These are phyloP conservation scores for Escovopsis sp. DNA, from an alignment of 2,329 filamentous ascomycete species.

Conservation along the genomic window DNA sequence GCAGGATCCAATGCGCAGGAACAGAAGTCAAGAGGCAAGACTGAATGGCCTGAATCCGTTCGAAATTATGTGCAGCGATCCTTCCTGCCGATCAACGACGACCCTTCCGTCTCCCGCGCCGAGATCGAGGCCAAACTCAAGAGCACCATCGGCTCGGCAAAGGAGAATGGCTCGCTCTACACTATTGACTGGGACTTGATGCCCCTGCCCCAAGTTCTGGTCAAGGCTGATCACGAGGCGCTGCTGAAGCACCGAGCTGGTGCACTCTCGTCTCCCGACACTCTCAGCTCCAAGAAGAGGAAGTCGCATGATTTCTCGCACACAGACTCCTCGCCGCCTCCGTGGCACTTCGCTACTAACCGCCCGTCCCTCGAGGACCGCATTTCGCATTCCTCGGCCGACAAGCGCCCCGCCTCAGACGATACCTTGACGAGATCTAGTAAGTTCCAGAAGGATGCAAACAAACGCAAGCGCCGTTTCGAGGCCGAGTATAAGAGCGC, in stretches of 20 bases:
- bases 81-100: slow-evolving; percentile 60
- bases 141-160: slow-evolving; percentile 68
- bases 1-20: slow-evolving; percentile 16
- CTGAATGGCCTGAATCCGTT: slow-evolving; percentile 70
- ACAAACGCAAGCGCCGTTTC: slow-evolving; percentile 82
- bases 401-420: slow-evolving; percentile 29
- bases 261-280: slow-evolving; percentile 10
- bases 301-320: slow-evolving; percentile 57
- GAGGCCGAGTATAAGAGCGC: slow-evolving; percentile 48
- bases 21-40: slow-evolving; percentile 38
- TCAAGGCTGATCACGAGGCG: slow-evolving; percentile 52
- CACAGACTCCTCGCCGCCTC: slow-evolving; percentile 39
- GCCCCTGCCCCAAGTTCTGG: slow-evolving; percentile 72
- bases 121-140: slow-evolving; percentile 81
- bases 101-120: slow-evolving; percentile 42
- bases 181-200: slow-evolving; percentile 69
- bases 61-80: slow-evolving; percentile 80
- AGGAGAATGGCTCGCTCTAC: slow-evolving; percentile 56
- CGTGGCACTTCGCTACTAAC: slow-evolving; percentile 61
- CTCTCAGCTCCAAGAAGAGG: slow-evolving; percentile 53
- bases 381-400: slow-evolving; percentile 43
- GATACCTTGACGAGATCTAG: slow-evolving; percentile 43
- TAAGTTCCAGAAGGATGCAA: slow-evolving; percentile 87
- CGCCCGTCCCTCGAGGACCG: slow-evolving; percentile 54
- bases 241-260: slow-evolving; percentile 26